A percentile compares a stretch with the other conserved stretches of the same genome.
Conservation (phyloP, 345 rosid genomes). For the Carallia pectinifolia region DNA sequence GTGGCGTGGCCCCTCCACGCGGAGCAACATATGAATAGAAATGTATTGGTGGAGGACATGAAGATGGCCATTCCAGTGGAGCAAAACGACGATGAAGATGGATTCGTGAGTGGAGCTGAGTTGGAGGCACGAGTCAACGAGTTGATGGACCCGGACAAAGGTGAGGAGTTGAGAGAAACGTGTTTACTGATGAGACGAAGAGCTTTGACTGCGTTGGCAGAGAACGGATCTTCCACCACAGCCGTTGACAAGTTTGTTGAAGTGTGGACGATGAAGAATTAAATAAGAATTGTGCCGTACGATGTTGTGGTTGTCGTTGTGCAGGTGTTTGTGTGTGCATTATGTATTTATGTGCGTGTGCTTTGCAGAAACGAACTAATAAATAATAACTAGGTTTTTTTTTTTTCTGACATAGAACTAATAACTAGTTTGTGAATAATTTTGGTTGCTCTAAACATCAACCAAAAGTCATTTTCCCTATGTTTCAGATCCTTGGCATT, state of each 20-base stretch:
- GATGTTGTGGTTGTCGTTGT: too few species aligned
- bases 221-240: slow-evolving; percentile 21
- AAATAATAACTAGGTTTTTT: too few species aligned
- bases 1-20: slow-evolving; percentile 37
- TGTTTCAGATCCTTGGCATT: too few species aligned
- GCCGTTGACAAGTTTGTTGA: slow-evolving; percentile 7
- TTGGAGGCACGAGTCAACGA: slow-evolving; percentile 15
- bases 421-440: too few species aligned
- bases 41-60: slow-evolving; percentile 30
- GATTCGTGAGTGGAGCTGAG: slow-evolving; percentile 21
- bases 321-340: too few species aligned
- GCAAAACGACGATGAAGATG: slow-evolving; percentile 14
- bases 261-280: not conserved
- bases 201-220: slow-evolving; percentile 8
- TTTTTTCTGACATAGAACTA: too few species aligned
- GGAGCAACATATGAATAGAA: slow-evolving; percentile 28
- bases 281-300: too few species aligned
- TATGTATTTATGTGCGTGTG: too few species aligned
- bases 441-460: too few species aligned
- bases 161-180: slow-evolving; percentile 14
- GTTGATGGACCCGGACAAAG: slow-evolving; percentile 18
- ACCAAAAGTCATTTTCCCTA: too few species aligned
- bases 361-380: too few species aligned
- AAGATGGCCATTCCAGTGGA: slow-evolving; percentile 24
- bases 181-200: slow-evolving; percentile 9